phyloP scores from a whole-genome alignment of 2,329 filamentous ascomycete species.

The Elsinoe australis region DNA sequence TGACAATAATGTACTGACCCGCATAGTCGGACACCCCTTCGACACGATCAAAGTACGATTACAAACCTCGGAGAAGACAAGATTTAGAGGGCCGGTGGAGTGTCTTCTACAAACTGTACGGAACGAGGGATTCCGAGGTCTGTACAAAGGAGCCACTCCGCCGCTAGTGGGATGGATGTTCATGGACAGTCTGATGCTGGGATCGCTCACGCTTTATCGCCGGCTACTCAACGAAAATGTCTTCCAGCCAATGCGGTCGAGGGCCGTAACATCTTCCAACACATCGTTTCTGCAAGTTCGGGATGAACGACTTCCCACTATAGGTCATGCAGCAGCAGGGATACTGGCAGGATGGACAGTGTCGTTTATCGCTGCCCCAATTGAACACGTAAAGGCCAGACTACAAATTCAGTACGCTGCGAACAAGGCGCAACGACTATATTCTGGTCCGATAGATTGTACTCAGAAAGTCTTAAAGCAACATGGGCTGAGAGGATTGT shows the following conservation, averaged over 20 bases:
- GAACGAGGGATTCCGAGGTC: constrained; percentile 72
- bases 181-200: constrained; percentile 91
- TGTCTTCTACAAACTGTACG: constrained; percentile 77
- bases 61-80: constrained; percentile 69
- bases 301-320: constrained; percentile 54
- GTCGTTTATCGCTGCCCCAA: constrained; percentile 82
- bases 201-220: constrained; percentile 83
- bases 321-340: constrained; percentile 83
- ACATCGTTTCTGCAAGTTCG: constrained; percentile 25
- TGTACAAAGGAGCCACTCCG: constrained; percentile 86
- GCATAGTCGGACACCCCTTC: constrained; percentile 60
- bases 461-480: constrained; percentile 53
- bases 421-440: constrained; percentile 66
- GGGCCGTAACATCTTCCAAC: constrained; percentile 21
- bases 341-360: constrained; percentile 83
- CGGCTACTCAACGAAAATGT: constrained; percentile 72
- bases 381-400: constrained; percentile 91
- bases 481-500: constrained; percentile 74
- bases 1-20: background rate
- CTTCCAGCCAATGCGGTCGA: constrained; percentile 49
- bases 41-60: constrained; percentile 96
- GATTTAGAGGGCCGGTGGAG: constrained; percentile 79
- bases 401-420: constrained; percentile 90
- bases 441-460: constrained; percentile 83
- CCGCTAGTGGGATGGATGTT: constrained; percentile 97